Conservation (phyloP, 2,329 filamentous ascomycete genomes). For the Colletotrichum somersetense region DNA sequence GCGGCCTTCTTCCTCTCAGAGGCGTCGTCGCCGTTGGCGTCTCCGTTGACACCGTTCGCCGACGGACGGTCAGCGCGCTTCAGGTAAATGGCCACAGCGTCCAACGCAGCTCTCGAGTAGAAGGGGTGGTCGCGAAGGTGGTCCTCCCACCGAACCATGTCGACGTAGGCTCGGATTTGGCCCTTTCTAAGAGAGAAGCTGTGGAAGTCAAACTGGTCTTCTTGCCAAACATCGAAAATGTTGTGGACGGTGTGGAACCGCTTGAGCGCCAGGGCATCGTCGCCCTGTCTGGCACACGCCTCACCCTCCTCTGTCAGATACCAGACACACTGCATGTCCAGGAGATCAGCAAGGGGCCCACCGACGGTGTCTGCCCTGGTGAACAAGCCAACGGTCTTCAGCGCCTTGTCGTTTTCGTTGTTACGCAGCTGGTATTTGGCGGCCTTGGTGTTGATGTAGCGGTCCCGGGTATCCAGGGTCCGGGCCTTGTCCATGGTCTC, state of each 20-base stretch:
- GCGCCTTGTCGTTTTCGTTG: conserved; percentile 86
- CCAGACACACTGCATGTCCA: conserved; percentile 99
- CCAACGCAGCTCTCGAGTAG: conserved; percentile 85
- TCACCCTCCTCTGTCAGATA: conserved; percentile 96
- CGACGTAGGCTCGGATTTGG: conserved; percentile 92
- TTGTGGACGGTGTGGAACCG: conserved; percentile 88
- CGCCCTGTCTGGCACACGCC: conserved; percentile 84
- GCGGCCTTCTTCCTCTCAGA: conserved; percentile 86
- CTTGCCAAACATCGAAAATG: conserved; percentile 97
- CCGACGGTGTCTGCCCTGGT: conserved; percentile 91
- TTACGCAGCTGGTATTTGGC: conserved; percentile 97
- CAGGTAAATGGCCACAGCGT: conserved; percentile 84
- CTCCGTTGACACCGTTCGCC: conserved; percentile 72
- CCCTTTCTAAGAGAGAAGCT: conserved; percentile 97
- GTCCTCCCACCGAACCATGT: conserved; percentile 98
- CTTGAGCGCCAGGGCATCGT: conserved; percentile 89
- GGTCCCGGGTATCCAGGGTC: conserved; percentile 86
- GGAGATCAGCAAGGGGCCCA: conserved; percentile 88
- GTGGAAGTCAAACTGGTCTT: conserved; percentile 99
- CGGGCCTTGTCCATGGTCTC: conserved; percentile 91
- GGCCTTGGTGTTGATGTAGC: conserved; percentile 98
- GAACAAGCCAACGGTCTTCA: conserved; percentile 93
- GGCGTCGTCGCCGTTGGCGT: conserved; percentile 65
- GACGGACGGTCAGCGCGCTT: conserved; percentile 81
- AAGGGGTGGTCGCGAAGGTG: conserved; percentile 92